phyloP scores from a whole-genome alignment of 306 rosid species.

The Malus orientalis region DNA sequence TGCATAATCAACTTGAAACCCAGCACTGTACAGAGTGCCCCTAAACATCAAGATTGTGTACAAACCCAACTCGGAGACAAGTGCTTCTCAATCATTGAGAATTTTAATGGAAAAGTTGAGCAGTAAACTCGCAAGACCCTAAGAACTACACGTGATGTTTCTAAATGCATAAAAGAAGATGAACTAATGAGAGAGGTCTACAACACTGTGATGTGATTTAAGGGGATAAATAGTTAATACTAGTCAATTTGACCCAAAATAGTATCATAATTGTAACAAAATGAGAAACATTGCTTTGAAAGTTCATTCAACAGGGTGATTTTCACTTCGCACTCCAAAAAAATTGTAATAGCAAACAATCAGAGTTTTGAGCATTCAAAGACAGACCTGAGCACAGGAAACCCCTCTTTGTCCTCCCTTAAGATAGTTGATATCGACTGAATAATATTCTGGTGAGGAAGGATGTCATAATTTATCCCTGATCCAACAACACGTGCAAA shows the following conservation, averaged over 20 bases:
- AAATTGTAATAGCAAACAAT: not conserved
- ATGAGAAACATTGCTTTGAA: not conserved
- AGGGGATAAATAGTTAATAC: not conserved
- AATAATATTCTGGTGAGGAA: conserved; percentile 70
- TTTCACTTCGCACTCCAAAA: conserved; percentile 6
- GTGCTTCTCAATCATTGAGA: not conserved
- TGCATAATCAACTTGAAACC: not conserved
- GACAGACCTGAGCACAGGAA: conserved; percentile 78
- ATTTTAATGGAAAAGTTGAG: not conserved
- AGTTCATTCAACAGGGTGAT: not conserved
- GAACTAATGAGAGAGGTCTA: not conserved
- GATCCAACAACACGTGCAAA: conserved; percentile 52
- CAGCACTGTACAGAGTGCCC: not conserved
- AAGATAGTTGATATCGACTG: conserved; percentile 58
- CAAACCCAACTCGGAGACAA: not conserved
- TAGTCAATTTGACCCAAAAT: not conserved
- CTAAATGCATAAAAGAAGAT: not conserved
- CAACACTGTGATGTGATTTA: not conserved
- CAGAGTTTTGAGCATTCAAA: conserved; percentile 5
- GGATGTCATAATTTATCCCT: conserved; percentile 43
- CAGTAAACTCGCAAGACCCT: not conserved
- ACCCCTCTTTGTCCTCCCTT: conserved; percentile 69
- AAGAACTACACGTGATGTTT: not conserved
- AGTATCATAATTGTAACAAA: not conserved
- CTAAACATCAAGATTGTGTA: not conserved